Conservation (phyloP, 192 early-diverging fungal species). For the Oehlia diaphana region DNA sequence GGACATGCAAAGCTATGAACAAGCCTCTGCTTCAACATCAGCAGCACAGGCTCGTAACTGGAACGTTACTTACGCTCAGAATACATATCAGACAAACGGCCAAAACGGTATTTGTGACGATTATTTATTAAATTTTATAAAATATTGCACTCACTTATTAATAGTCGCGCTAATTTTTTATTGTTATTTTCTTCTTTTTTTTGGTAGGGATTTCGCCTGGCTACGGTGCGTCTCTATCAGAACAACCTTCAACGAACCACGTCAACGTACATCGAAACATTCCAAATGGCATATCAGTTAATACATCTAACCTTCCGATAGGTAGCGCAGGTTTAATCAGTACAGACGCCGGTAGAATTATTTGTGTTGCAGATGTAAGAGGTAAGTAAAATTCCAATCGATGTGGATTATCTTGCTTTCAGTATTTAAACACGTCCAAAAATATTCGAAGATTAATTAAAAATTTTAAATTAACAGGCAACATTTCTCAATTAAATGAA, state of each 20-base stretch:
- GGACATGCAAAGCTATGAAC: neutral
- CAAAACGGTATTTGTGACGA: neutral
- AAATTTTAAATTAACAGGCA: slow-evolving; percentile 30
- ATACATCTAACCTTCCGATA: slow-evolving; percentile 25
- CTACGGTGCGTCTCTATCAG: neutral
- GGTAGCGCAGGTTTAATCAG: slow-evolving; percentile 30
- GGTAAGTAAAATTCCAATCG: slow-evolving; percentile 23
- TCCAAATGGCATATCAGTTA: slow-evolving; percentile 22
- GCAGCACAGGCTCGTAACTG: neutral
- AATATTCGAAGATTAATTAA: neutral
- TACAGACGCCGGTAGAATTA: slow-evolving; percentile 47
- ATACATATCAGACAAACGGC: neutral
- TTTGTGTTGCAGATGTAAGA: slow-evolving; percentile 54
- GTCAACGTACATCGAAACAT: neutral
- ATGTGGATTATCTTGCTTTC: neutral
- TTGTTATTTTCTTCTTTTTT: neutral
- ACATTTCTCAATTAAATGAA: slow-evolving; percentile 57
- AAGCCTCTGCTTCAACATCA: neutral
- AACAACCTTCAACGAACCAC: slow-evolving; percentile 15
- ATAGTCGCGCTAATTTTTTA: neutral
- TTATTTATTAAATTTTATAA: neutral
- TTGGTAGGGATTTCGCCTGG: neutral
- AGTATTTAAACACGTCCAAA: neutral
- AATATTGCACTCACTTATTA: neutral
- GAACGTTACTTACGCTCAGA: neutral